Percentiles rank a stretch among this genome's conserved stretches.
Conservation (phyloP, 2,329 filamentous ascomycete genomes). For the Immersiporthe knoxdaviesiana region DNA sequence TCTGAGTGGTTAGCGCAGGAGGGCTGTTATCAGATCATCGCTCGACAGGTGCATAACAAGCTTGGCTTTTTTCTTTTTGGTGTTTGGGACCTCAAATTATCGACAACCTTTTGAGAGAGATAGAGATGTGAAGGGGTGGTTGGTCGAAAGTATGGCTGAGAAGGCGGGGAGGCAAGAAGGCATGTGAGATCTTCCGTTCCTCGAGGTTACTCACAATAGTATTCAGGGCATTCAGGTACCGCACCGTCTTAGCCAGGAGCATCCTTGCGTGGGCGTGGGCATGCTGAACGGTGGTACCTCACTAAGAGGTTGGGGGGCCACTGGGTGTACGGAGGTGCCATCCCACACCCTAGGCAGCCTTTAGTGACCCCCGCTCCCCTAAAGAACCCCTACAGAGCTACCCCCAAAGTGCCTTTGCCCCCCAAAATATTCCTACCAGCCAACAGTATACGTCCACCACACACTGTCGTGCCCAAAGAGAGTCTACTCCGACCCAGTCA, state of each 20-base stretch:
- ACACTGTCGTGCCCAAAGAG: constrained; percentile 1
- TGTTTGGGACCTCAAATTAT: neutral
- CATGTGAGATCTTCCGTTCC: neutral
- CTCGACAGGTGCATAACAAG: neutral
- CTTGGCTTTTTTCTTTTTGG: no score
- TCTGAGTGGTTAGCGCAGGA: neutral
- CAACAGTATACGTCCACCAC: neutral
- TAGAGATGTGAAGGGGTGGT: neutral
- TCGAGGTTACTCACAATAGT: neutral
- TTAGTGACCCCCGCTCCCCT: neutral
- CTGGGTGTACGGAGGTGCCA: neutral
- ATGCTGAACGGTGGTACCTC: constrained; percentile 4
- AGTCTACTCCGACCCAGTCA: neutral
- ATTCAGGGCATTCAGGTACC: constrained; percentile 15
- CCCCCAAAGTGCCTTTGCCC: no score
- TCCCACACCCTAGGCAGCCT: neutral
- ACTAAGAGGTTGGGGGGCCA: constrained; percentile 10
- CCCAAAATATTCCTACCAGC: neutral
- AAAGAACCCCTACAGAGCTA: neutral
- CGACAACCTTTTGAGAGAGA: no score
- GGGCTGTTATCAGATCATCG: constrained; percentile 16
- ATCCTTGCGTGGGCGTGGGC: neutral
- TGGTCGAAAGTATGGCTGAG: no score
- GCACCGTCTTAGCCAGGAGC: constrained; percentile 11
- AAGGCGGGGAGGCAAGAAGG: neutral